phyloP scores from a whole-genome alignment of 2,329 filamentous ascomycete genomes.

The Alternaria solani region DNA sequence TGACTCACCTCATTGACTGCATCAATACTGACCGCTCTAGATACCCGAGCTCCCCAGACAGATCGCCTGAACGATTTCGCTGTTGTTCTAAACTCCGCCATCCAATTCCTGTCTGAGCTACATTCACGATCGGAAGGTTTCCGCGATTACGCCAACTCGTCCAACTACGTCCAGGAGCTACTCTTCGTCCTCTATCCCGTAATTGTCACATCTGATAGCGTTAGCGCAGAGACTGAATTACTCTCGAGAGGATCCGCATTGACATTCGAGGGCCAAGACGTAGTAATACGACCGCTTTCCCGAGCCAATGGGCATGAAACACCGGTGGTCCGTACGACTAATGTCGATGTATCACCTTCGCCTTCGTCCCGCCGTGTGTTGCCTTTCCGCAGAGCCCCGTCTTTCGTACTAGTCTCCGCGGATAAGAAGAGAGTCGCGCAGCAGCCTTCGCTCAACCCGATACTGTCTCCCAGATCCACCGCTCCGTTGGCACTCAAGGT shows the following conservation, averaged over 20 bases:
- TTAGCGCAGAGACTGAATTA: constrained; percentile 86
- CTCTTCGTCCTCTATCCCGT: constrained; percentile 85
- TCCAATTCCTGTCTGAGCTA: constrained; percentile 80
- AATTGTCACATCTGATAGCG: constrained; percentile 83
- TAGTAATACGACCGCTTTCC: constrained; percentile 79
- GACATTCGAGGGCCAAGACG: constrained; percentile 85
- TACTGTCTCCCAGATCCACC: constrained; percentile 67
- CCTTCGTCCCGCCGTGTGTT: constrained; percentile 60
- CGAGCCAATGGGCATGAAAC: constrained; percentile 63
- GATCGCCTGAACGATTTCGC: constrained; percentile 63
- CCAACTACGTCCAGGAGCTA: constrained; percentile 82
- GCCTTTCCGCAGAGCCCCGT: constrained; percentile 80
- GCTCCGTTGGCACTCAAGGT: constrained; percentile 58
- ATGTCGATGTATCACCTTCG: constrained; percentile 55
- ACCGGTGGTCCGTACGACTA: constrained; percentile 78
- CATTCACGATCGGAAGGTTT: constrained; percentile 80
- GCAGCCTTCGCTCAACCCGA: constrained; percentile 68
- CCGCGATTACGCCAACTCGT: constrained; percentile 80
- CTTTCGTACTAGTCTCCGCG: constrained; percentile 86
- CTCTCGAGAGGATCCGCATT: constrained; percentile 81
- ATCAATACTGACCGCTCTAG: constrained; percentile 32
- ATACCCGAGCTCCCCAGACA: constrained; percentile 42
- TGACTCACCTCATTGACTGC: fast-evolving
- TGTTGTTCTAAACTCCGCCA: constrained; percentile 75
- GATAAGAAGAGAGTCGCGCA: constrained; percentile 66